Base-by-base conservation (phyloP, 495 filamentous ascomycete species). In the Rhypophila decipiens region DNA sequence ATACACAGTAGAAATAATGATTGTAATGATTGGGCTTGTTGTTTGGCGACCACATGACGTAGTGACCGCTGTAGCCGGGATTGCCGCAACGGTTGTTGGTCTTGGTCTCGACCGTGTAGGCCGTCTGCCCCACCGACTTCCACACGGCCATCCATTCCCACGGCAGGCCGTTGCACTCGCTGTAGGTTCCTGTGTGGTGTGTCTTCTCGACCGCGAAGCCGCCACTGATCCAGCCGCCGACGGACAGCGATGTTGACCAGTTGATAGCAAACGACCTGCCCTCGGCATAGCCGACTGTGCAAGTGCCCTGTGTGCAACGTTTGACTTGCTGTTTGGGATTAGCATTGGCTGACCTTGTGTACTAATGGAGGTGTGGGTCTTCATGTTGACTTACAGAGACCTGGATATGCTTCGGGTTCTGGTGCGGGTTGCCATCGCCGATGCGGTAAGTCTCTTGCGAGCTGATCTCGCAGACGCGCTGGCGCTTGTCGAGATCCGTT, bases 161-260 rank as follows among this genome's bases (percentile, higher is more conserved):
- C 13, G 44, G 21, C 4, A 19, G 5, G 11, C 34, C 34, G 3
- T 46, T 1, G 44, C 44, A 46, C 1, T 7, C 22, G 34, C 29
- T 12, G 0, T 0, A 1, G 4, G 24, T 38, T 1, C 44, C 44
- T 3, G 44, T 46, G 33, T 39, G 13, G 22, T 27, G 9, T 2
- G 39, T 23, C 39, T 27, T 19, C 12, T 49, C 27, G 15, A 49
- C 47, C 13, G 47, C 47, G 17, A 49, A 49, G 5, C 47, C 47
- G 10, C 29, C 39, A 12, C 29, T 37, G 39, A 49, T 49, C 47
- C 47, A 49, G 15, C 15, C 7, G 7, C 11, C 8, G 27, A 34
- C 13, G 2, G 31, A 27, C 1, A 21, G 22, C 2, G 9, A 5
- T 1, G 47, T 39, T 10, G 21, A 3, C 39, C 39, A 49, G 18